Evolutionary conservation across 306 rosid species (phyloP).

Genomic region (Lupinus albus): DNA sequence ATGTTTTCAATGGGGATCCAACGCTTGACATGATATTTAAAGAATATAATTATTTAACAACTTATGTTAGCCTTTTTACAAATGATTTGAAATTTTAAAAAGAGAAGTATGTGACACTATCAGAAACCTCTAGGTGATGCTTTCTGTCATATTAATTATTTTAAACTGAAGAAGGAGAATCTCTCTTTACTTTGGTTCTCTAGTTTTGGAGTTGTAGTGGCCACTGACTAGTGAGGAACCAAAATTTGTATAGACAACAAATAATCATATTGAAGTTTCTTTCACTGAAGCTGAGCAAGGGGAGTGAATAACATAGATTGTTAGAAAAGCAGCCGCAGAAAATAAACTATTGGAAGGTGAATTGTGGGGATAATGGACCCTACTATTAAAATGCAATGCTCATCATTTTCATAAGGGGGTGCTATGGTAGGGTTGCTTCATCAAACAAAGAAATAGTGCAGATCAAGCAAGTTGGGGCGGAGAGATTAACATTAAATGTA

Average conservation of each 20-base stretch:
- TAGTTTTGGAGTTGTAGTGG: slow-evolving; percentile 9
- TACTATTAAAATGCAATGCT: slow-evolving; percentile 36
- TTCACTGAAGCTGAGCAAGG: slow-evolving; percentile 36
- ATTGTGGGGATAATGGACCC: slow-evolving; percentile 40
- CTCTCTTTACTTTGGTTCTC: not conserved
- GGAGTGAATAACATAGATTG: slow-evolving; percentile 50
- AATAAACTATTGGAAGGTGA: slow-evolving; percentile 50
- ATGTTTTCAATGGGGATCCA: no score
- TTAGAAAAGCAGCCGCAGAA: slow-evolving; percentile 54
- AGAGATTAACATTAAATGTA: slow-evolving; percentile 58
- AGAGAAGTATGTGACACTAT: slow-evolving; percentile 4
- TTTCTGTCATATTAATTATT: slow-evolving; percentile 41
- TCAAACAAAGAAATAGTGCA: slow-evolving; percentile 70
- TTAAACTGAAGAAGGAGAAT: slow-evolving; percentile 31
- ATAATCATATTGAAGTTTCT: slow-evolving; percentile 46
- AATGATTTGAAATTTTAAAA: not conserved
- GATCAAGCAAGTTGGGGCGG: slow-evolving; percentile 63
- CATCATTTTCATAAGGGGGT: slow-evolving; percentile 49
- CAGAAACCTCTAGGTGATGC: slow-evolving; percentile 32
- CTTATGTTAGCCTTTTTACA: not conserved
- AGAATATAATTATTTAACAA: no score
- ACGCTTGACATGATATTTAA: no score
- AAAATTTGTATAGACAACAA: slow-evolving; percentile 38
- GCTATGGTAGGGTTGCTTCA: slow-evolving; percentile 83
- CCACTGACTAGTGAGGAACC: slow-evolving; percentile 33